Conservation (phyloP, 2,329 filamentous ascomycete genomes). For the Peltaster fructicola region DNA sequence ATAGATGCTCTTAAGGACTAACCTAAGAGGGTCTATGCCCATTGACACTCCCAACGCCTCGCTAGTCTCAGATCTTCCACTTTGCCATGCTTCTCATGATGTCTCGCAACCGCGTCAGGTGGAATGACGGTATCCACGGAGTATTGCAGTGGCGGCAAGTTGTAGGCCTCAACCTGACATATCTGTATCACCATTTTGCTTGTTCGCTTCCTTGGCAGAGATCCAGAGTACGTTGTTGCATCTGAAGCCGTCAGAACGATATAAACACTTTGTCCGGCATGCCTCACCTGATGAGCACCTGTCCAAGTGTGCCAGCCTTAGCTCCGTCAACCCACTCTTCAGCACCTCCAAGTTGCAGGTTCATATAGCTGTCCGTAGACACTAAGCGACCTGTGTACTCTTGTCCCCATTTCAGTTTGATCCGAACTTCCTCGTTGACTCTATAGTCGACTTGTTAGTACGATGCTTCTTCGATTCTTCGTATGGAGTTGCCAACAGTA, state of each 20-base stretch:
- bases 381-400: constrained; percentile 92
- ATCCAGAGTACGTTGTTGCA: constrained; percentile 99
- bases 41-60: not conserved
- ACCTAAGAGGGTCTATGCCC: no score
- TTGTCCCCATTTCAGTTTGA: constrained; percentile 94
- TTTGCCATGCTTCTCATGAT: no score
- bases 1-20: no score
- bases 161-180: constrained; percentile 25
- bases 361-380: constrained; percentile 97
- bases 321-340: constrained; percentile 86
- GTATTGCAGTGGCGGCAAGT: no score
- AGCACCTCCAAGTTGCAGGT: constrained; percentile 78
- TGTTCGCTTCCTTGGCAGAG: constrained; percentile 23
- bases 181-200: constrained; percentile 19
- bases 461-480: constrained; percentile 2
- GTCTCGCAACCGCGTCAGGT: no score
- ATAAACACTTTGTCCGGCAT: constrained; percentile 1
- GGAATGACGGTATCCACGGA: no score
- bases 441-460: no score
- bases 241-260: constrained; percentile 26
- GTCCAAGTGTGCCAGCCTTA: constrained; percentile 66
- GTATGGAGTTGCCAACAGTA: no score
- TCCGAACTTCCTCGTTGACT: constrained; percentile 80
- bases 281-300: constrained; percentile 73
- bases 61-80: no score